These are phyloP conservation scores for Hanseniaspora mollemarum DNA, from an alignment of 805 yeast genomes.

Conservation along the genomic window DNA sequence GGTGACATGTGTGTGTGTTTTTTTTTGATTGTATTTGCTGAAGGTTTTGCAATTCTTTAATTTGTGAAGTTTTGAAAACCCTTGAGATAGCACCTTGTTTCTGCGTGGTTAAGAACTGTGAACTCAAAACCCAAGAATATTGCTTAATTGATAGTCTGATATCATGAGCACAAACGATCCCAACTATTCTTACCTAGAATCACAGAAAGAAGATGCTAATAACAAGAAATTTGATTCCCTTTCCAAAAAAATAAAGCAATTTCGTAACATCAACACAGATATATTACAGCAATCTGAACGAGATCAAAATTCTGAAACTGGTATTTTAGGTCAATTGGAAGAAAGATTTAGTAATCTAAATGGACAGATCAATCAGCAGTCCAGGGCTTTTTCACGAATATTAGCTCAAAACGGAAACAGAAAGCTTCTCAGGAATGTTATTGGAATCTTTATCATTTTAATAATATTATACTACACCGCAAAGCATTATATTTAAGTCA, in stretches of 20 bases:
- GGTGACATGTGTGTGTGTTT: no score
- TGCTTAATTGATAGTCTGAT: background rate
- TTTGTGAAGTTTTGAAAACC: no score
- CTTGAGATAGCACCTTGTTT: no score
- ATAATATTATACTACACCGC: background rate
- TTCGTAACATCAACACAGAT: constrained; percentile 10
- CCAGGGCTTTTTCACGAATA: constrained; percentile 3
- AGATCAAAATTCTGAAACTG: constrained; percentile 9
- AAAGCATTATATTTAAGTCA: constrained; percentile 1
- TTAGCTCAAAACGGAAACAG: constrained; percentile 9
- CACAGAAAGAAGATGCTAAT: constrained; percentile 13
- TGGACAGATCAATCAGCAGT: constrained; percentile 3
- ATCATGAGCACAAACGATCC: constrained; percentile 4
- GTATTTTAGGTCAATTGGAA: constrained; percentile 12
- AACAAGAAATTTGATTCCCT: constrained; percentile 8
- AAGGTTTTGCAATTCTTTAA: no score
- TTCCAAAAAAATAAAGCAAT: constrained; percentile 10
- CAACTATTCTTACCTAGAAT: constrained; percentile 10
- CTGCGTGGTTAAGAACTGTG: no score
- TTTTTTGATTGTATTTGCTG: no score
- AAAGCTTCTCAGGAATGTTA: constrained; percentile 11
- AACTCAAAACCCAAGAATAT: background rate
- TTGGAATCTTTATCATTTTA: background rate
- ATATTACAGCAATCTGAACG: constrained; percentile 11
- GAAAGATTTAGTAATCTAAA: constrained; percentile 1